Evolutionary conservation across 345 rosid genomes (phyloP), one percentile per base, ranked within the genome.

Genomic region (Nasturtium officinale): DNA sequence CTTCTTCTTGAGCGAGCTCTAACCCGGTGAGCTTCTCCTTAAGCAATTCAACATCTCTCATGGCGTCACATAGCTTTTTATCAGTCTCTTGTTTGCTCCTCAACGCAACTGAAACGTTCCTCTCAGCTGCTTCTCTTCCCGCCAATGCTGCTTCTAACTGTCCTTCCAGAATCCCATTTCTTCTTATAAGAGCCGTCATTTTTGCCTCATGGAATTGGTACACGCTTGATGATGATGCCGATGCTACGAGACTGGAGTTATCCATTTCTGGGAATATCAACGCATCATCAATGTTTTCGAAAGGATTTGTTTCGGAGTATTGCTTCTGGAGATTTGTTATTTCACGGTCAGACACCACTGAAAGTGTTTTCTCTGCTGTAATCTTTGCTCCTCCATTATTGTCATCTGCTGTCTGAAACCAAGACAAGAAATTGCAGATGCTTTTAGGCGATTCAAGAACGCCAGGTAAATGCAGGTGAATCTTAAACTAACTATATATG

Each of bases 1-100:
- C 89, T 81, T 95, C 98, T 57, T 95, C 97, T 51, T 90, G 99
- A 17, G 92, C 87, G 7, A 89, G 79, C 78, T 91, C 98, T 59
- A 87, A 53, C 56, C 92, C 83, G 8, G 84, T 67, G 43, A 95
- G 83, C 85, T 87, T 95, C 84, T 91, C 98, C 77, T 90, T 95
- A 40, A 95, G 87, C 74, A 91, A 17, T 54, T 91, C 99, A 83
- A 84, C 82, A 81, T 95, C 99, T 83, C 88, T 90, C 72, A 69
- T 30, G 4, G 89, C 70, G 57, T 85, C 98, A 4, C 63, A 42
- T 64, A 87, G 75, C 77, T 82, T 90, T 79, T 82, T 91, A 81
- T 95, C 99, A 79, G 84, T 78, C 73, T 95, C 98, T 73, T 85
- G 96, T 83, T 82, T 90, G 84, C 89, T 84, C 77, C 83, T 91